Conservation (phyloP, 495 filamentous ascomycete species). For the Neurospora pannonica region DNA sequence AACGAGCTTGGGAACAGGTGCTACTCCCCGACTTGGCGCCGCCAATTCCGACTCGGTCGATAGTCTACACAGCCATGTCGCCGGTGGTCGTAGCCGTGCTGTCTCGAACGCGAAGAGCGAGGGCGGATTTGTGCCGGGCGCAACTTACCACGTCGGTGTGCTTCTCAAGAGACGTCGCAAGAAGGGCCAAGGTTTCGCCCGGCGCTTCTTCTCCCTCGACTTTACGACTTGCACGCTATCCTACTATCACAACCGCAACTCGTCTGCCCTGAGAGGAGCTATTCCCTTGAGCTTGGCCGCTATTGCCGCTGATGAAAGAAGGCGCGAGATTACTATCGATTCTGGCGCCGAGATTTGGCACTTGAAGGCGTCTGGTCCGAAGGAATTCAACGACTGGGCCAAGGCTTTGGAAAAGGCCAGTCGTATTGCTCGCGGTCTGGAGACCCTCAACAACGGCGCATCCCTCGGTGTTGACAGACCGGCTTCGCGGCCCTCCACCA, state of each 20-base stretch:
- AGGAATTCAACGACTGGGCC: slow-evolving; percentile 83
- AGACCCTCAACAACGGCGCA: slow-evolving; percentile 16
- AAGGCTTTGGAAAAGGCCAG: slow-evolving; percentile 74
- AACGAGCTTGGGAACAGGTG: slow-evolving; percentile 35
- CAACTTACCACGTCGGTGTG: slow-evolving; percentile 63
- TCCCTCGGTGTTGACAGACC: neutral
- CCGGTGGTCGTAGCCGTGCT: slow-evolving; percentile 15
- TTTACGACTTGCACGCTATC: slow-evolving; percentile 84
- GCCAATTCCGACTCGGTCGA: slow-evolving; percentile 43
- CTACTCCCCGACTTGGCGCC: slow-evolving; percentile 29
- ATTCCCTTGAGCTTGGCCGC: slow-evolving; percentile 88
- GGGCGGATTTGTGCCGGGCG: slow-evolving; percentile 4
- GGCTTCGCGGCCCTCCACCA: slow-evolving; percentile 10
- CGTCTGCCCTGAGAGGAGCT: slow-evolving; percentile 78
- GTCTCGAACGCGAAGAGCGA: slow-evolving; percentile 27
- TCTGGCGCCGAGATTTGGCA: slow-evolving; percentile 97
- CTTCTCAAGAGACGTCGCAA: slow-evolving; percentile 85
- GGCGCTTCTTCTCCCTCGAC: slow-evolving; percentile 89
- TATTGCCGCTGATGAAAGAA: slow-evolving; percentile 75
- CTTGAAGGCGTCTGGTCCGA: slow-evolving; percentile 68
- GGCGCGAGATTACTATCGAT: slow-evolving; percentile 89
- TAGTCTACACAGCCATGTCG: slow-evolving; percentile 42
- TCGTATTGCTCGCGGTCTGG: slow-evolving; percentile 39
- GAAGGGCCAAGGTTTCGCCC: slow-evolving; percentile 84
- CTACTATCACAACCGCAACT: slow-evolving; percentile 91